Conservation (phyloP, 371 early-diverging fungal genomes). For the Syncephalastrum monosporum region DNA sequence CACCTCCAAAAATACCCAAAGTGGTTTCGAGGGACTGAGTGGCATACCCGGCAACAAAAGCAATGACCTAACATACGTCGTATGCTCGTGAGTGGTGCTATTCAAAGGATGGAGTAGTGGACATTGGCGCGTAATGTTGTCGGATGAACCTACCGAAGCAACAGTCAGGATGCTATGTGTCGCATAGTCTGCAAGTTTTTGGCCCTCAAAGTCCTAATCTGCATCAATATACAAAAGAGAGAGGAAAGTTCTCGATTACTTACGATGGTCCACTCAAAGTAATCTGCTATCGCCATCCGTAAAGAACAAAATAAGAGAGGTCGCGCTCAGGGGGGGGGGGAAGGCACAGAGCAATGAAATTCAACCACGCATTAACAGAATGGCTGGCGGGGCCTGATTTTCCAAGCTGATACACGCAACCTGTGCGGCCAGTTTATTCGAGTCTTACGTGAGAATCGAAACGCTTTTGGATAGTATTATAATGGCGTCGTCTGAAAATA, state of each 20-base stretch:
- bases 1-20: slow-evolving; percentile 12
- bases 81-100: background rate
- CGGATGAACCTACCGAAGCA: slow-evolving; percentile 22
- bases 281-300: slow-evolving; percentile 12
- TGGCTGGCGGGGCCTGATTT: too few relatives aligned
- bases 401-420: too few relatives aligned
- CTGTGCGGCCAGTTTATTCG: too few relatives aligned
- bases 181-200: slow-evolving; percentile 21
- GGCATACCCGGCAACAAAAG: slow-evolving; percentile 17
- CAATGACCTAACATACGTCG: slow-evolving; percentile 10
- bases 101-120: background rate
- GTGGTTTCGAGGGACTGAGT: slow-evolving; percentile 14
- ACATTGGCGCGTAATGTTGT: background rate
- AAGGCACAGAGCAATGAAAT: too few relatives aligned
- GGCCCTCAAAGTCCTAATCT: slow-evolving; percentile 27
- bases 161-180: slow-evolving; percentile 25
- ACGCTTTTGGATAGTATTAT: too few relatives aligned
- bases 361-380: too few relatives aligned
- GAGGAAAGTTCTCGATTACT: background rate
- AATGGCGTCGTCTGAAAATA: too few relatives aligned
- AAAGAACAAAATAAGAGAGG: background rate
- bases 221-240: background rate
- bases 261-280: slow-evolving; percentile 18
- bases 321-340: too few relatives aligned
- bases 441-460: too few relatives aligned